These are phyloP conservation scores for Lithohypha guttulata DNA, from an alignment of 2,329 filamentous ascomycete genomes.

Conservation along the genomic window DNA sequence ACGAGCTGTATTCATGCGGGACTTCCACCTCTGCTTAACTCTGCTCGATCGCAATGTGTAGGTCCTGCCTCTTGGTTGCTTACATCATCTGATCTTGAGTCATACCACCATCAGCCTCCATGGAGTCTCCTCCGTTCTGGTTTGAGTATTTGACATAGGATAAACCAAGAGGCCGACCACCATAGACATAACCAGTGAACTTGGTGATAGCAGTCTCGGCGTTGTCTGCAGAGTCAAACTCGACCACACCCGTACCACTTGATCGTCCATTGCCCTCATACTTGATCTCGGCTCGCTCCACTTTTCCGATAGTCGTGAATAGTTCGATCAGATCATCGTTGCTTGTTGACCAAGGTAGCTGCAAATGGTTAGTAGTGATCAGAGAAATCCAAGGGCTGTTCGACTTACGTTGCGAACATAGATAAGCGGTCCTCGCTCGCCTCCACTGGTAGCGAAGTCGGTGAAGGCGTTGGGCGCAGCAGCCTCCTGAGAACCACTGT, in stretches of 20 bases:
- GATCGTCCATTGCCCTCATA: slow-evolving; percentile 95
- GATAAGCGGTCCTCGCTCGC: slow-evolving; percentile 72
- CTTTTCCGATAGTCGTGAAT: slow-evolving; percentile 95
- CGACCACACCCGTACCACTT: slow-evolving; percentile 89
- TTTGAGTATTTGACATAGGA: slow-evolving; percentile 90
- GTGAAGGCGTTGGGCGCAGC: slow-evolving; percentile 75
- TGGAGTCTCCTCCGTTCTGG: slow-evolving; percentile 53
- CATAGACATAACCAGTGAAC: slow-evolving; percentile 96
- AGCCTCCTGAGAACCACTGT: slow-evolving; percentile 30
- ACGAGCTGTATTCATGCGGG: too few species aligned
- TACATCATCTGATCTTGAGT: slow-evolving; percentile 99
- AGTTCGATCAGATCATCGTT: slow-evolving; percentile 95
- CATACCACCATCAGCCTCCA: slow-evolving; percentile 64
- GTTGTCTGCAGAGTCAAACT: slow-evolving; percentile 72
- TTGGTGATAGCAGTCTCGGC: slow-evolving; percentile 91
- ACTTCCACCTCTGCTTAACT: background rate
- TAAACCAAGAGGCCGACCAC: slow-evolving; percentile 82
- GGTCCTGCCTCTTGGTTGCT: slow-evolving; percentile 1
- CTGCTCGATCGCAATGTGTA: background rate
- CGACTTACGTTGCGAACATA: slow-evolving; percentile 89
- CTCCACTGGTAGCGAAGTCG: slow-evolving; percentile 77
- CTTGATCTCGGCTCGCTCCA: slow-evolving; percentile 97
- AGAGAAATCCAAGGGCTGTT: background rate
- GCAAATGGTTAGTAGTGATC: slow-evolving; percentile 22
- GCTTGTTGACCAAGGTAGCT: slow-evolving; percentile 98